Percentiles rank a stretch among this genome's conserved stretches.
phyloP scores from a whole-genome alignment of 1,139 yeast species.

The Sugiyamaella grinbergsii region DNA sequence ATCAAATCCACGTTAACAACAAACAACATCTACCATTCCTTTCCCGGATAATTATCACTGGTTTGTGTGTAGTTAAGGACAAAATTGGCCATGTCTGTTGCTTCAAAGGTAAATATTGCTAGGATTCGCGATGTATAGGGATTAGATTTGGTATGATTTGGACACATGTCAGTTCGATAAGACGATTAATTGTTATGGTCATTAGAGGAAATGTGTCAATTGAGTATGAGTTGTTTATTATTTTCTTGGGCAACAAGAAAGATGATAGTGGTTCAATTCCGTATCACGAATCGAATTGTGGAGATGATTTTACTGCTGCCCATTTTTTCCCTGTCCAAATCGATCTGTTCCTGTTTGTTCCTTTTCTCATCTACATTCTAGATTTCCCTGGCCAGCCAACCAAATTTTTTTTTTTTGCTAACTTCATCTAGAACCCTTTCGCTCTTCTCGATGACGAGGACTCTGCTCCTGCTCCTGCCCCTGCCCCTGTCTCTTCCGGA shows the following conservation, averaged over 20 bases:
- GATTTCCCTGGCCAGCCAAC: background rate
- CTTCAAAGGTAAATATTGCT: constrained; percentile 34
- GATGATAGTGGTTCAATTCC: too few relatives aligned
- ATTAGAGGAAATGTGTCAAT: too few relatives aligned
- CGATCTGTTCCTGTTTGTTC: too few relatives aligned
- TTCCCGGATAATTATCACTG: constrained; percentile 6
- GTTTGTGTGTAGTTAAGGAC: constrained; percentile 20
- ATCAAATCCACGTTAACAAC: constrained; percentile 9
- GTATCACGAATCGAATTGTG: too few relatives aligned
- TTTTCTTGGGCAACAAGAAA: too few relatives aligned
- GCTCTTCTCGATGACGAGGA: constrained; percentile 62
- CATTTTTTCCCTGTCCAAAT: too few relatives aligned
- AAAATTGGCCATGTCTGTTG: constrained; percentile 34
- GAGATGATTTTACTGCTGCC: too few relatives aligned
- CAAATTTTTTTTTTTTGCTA: constrained; percentile 1
- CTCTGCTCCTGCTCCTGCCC: constrained; percentile 30
- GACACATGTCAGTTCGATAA: background rate
- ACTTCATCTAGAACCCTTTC: constrained; percentile 37
- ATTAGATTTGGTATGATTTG: background rate
- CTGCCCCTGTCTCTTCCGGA: constrained; percentile 37
- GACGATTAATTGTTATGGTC: too few relatives aligned
- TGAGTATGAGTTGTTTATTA: too few relatives aligned
- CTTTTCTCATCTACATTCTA: background rate
- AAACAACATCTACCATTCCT: constrained; percentile 12
- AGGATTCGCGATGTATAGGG: background rate